Evolutionary conservation across 2,329 filamentous ascomycete species (phyloP), one percentile per base, ranked within the genome.

Genomic region (Verticillium longisporum): DNA sequence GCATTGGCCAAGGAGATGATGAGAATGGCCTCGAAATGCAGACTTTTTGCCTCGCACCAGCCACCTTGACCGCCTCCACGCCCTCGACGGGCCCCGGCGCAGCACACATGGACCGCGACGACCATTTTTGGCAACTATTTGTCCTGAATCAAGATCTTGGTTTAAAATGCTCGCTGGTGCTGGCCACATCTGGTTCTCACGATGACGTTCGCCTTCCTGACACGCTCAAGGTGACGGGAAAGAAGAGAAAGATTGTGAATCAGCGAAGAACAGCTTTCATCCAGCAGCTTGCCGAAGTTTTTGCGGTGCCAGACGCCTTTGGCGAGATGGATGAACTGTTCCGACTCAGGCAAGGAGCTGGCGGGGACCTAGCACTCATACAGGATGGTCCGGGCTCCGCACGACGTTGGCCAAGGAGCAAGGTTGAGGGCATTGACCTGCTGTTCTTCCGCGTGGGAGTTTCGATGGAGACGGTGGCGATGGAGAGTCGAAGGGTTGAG

Each of bases 241-340:
- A 18, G 6, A 50, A n/a, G n/a, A 21, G n/a, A n/a, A 50, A 50
- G 18, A 21, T 50, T 21, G 41, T 50, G 10, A 62, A 58, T 6
- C 61, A 61, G 56, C 60, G 64, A 15, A 60, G 64, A 33, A 60
- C 38, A 18, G 59, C 60, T 6, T 63, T 64, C 21, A 37, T 65
- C 9, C 60, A 60, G 34, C 58, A 63, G 32, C 56, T 65, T 10
- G 58, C 60, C 31, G 60, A 60, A 10, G 61, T 60, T 1, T 66
- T 66, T n/a, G 61, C 62, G 14, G 61, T 66, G 14, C 61, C 64
- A 4, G 64, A 66, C 36, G 63, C 61, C 2, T 55, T 65, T 21
- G 63, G 60, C n/a, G 61, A 66, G 36, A 59, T 62, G 56, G 61
- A 63, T 32, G 57, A 65, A n/a, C 57, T 64, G 6, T 59, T 63